Evolutionary conservation across 306 rosid genomes (phyloP).

Genomic region (Castanea mollissima): DNA sequence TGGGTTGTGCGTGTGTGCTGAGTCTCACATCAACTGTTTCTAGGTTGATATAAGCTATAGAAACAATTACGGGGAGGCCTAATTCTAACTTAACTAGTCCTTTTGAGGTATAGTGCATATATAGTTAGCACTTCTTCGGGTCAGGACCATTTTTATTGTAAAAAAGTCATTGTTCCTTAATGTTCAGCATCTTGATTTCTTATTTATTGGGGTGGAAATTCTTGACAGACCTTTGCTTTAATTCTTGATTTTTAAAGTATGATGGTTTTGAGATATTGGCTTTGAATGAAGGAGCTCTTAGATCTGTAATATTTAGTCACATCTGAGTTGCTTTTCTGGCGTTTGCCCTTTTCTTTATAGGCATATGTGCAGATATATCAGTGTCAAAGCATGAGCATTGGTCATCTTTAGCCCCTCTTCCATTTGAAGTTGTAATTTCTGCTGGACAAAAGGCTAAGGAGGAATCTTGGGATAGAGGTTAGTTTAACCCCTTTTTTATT

Average conservation of each 20-base stretch:
- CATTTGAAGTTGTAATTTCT: slow-evolving; percentile 83
- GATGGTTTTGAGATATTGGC: background rate
- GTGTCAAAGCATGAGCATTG: slow-evolving; percentile 79
- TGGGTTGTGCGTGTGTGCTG: too few relatives aligned
- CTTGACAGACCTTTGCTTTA: background rate
- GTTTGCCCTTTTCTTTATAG: slow-evolving; percentile 45
- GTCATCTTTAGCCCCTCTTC: slow-evolving; percentile 96
- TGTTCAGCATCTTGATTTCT: background rate
- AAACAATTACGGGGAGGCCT: too few relatives aligned
- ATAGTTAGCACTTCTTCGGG: too few relatives aligned
- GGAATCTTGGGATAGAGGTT: slow-evolving; percentile 71
- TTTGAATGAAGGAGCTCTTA: slow-evolving; percentile 7
- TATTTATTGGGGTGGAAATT: background rate
- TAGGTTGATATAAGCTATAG: too few relatives aligned
- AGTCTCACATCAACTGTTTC: too few relatives aligned
- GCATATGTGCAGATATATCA: slow-evolving; percentile 82
- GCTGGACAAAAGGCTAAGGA: slow-evolving; percentile 99
- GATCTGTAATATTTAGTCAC: slow-evolving; percentile 10
- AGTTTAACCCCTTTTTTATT: slow-evolving; percentile 8
- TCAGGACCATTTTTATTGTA: background rate
- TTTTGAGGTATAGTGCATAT: too few relatives aligned
- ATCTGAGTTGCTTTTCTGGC: background rate
- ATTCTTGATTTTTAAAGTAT: background rate
- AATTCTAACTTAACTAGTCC: too few relatives aligned
- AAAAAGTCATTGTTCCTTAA: background rate